Percentiles rank a stretch among this genome's conserved stretches.
These are phyloP conservation scores for Schizosaccharomyces octosporus DNA, from an alignment of 805 yeast species.

Conservation along the genomic window DNA sequence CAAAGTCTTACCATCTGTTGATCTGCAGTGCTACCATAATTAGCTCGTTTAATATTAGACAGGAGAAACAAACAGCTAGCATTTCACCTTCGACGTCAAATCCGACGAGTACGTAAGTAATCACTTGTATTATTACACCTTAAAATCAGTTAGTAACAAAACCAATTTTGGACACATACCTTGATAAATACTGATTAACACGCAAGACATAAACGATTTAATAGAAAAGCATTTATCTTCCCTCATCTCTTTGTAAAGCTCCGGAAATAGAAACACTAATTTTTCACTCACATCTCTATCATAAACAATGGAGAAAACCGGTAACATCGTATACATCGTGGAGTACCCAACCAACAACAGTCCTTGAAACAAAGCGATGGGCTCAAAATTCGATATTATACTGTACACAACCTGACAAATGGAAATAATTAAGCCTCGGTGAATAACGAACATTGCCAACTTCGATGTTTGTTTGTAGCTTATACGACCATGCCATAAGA, in stretches of 20 bases:
- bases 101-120: constrained; percentile 57
- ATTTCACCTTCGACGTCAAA: constrained; percentile 21
- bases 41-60: constrained; percentile 61
- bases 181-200: constrained; percentile 67
- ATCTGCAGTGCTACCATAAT: constrained; percentile 83
- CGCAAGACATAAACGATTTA: constrained; percentile 79
- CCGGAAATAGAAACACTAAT: constrained; percentile 77
- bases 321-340: constrained; percentile 91
- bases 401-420: constrained; percentile 90
- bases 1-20: constrained; percentile 40
- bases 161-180: constrained; percentile 20
- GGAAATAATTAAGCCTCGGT: constrained; percentile 79
- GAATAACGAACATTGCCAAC: constrained; percentile 84
- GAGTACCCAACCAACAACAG: constrained; percentile 98
- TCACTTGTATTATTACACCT: constrained; percentile 43
- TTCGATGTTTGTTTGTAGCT: constrained; percentile 90
- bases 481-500: constrained; percentile 95
- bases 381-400: constrained; percentile 66
- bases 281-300: constrained; percentile 81
- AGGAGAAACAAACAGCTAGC: constrained; percentile 73
- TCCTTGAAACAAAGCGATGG: constrained; percentile 82
- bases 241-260: constrained; percentile 74
- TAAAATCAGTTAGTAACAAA: background rate
- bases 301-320: constrained; percentile 76
- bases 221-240: constrained; percentile 70